Conservation (phyloP, 176 grass and related monocot genomes). For the Eleusine coracana region DNA sequence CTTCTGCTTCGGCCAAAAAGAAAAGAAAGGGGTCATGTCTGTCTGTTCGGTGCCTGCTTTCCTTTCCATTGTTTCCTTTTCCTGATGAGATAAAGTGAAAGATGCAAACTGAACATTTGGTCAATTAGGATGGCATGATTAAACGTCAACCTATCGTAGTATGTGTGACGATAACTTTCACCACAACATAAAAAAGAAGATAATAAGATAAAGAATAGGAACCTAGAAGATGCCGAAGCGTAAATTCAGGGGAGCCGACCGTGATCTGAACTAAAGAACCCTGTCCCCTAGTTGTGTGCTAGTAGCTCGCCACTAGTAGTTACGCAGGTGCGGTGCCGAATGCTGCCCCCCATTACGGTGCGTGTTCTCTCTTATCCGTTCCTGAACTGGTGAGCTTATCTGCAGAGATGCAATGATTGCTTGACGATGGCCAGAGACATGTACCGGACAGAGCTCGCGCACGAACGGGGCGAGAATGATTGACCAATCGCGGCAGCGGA, state of each 20-base stretch:
- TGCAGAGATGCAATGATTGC: slow-evolving; percentile 3
- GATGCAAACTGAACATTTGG: background rate
- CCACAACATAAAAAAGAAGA: background rate
- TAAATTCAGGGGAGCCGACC: slow-evolving; percentile 47
- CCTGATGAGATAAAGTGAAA: slow-evolving; percentile 23
- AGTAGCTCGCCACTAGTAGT: background rate
- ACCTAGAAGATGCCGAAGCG: slow-evolving; percentile 29
- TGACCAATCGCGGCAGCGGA: background rate
- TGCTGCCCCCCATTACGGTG: background rate
- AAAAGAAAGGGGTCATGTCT: background rate
- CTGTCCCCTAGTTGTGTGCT: slow-evolving; percentile 23
- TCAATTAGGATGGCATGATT: slow-evolving; percentile 33
- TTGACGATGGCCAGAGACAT: background rate
- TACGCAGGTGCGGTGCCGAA: background rate
- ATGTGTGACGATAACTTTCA: background rate
- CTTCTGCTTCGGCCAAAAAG: too few relatives aligned
- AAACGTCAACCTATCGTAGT: slow-evolving; percentile 13
- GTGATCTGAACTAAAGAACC: slow-evolving; percentile 47
- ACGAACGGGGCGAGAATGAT: slow-evolving; percentile 35
- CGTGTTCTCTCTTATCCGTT: slow-evolving; percentile 23
- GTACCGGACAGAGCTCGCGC: background rate
- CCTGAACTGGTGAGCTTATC: slow-evolving; percentile 31
- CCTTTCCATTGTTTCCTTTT: background rate
- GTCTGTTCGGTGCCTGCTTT: slow-evolving; percentile 13
- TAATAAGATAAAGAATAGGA: background rate